Evolutionary conservation across 2,329 filamentous ascomycete genomes (phyloP).

Genomic region (Colletotrichum chrysophilum): DNA sequence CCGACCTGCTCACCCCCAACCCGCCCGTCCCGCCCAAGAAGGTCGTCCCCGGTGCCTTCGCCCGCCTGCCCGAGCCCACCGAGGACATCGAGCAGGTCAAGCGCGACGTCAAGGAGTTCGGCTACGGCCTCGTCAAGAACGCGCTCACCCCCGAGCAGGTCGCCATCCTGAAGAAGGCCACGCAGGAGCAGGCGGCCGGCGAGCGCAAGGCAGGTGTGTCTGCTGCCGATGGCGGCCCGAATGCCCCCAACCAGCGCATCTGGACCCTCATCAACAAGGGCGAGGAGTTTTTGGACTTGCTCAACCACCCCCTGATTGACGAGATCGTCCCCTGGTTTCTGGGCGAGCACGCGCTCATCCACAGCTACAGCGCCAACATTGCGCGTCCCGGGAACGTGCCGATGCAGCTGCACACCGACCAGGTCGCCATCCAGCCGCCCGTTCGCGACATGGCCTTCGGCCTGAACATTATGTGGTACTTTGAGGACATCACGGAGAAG

Average conservation of each 20-base stretch:
- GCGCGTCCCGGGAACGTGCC: neutral
- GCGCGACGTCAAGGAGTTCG: neutral
- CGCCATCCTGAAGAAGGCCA: neutral
- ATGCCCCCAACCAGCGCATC: neutral
- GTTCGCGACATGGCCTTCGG: neutral
- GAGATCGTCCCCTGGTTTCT: conserved; percentile 3
- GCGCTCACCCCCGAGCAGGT: neutral
- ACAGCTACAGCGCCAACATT: conserved; percentile 12
- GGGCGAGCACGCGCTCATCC: neutral
- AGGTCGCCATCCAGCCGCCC: conserved; percentile 7
- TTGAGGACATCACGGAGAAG: neutral
- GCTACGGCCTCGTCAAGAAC: conserved; percentile 12
- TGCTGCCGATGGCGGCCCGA: neutral
- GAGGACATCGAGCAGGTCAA: conserved; percentile 7
- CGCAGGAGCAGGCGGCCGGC: neutral
- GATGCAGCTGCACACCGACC: conserved; percentile 3
- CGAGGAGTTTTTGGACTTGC: neutral
- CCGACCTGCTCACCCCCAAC: neutral
- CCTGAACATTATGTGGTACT: conserved; percentile 6
- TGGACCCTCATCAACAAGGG: conserved; percentile 11
- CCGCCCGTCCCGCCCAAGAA: neutral
- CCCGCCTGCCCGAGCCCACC: neutral
- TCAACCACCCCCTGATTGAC: conserved; percentile 10
- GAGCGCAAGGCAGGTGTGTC: neutral
- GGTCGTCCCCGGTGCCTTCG: neutral